Evolutionary conservation across 2,329 filamentous ascomycete genomes (phyloP).

Genomic region (Talaromyces sp.): DNA sequence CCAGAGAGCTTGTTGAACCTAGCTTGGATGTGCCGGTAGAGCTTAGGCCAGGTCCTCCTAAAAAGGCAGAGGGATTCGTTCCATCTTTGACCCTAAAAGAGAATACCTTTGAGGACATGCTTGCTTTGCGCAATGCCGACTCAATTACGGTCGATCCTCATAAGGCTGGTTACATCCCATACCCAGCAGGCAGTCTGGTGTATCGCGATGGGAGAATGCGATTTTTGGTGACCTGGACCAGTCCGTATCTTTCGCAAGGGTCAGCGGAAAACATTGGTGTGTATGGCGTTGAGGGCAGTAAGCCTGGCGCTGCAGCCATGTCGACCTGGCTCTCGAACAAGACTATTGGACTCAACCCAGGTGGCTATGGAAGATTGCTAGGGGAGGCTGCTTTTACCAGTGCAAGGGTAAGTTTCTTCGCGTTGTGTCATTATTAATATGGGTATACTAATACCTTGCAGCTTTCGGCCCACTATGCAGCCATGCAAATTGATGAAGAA

Average conservation of each 20-base stretch:
- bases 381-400: conserved; percentile 43
- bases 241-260: conserved; percentile 36
- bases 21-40: not conserved
- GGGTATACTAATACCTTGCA: not conserved
- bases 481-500: not conserved
- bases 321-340: conserved; percentile 42
- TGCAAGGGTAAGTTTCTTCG: conserved; percentile 26
- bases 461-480: not conserved
- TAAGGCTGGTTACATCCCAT: conserved; percentile 45
- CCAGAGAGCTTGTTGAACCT: conserved; percentile 23
- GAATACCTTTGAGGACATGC: conserved; percentile 31
- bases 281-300: conserved; percentile 45
- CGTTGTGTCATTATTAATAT: not conserved
- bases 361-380: conserved; percentile 40
- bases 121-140: conserved; percentile 36
- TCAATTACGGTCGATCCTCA: conserved; percentile 47
- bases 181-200: conserved; percentile 41
- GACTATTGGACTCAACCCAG: conserved; percentile 36
- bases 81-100: not conserved
- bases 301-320: conserved; percentile 43
- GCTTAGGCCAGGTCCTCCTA: not conserved
- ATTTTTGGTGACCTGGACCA: conserved; percentile 41
- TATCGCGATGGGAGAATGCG: conserved; percentile 43
- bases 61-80: not conserved
- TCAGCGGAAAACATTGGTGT: conserved; percentile 38